Evolutionary conservation across 306 rosid genomes (phyloP), one percentile per base, ranked within the genome.

Genomic region (Cyclanthera cordifolia): DNA sequence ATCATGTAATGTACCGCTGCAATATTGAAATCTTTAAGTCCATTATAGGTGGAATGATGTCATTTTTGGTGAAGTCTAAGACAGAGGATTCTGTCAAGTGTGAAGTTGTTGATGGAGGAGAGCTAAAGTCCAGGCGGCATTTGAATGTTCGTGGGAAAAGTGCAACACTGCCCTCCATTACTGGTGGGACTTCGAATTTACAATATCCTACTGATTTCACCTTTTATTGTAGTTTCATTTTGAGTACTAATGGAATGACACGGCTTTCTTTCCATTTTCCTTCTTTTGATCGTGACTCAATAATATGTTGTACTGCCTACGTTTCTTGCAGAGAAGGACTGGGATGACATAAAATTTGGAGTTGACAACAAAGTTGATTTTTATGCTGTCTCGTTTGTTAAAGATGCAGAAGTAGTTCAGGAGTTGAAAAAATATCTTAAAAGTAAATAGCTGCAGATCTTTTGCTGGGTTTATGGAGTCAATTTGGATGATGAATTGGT

Each of bases 291-390:
- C 8, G 54, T 46, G 54, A 66, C 55, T 16, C n/a, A 21, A 24
- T 8, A 47, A n/a, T 66, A 8, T 47, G 43, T 66, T 37, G 21
- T 24, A 5, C 54, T 24, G 39, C 19, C 25, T 58, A 16, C 37
- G 59, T 54, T 73, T 87, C 8, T 52, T 86, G 80, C 99, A 88
- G 99, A 93, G 76, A 93, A 93, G 93, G 99, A 93, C 76, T 93
- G 99, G 99, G 99, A 93, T 66, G 99, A 93, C 76, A 93, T 93
- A 75, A 86, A 93, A 82, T 93, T 93, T 74, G 99, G 99, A 80
- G 97, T 90, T 49, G 99, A 93, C 71, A 93, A 93, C 83, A 48
- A 83, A 86, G 96, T 93, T 77, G 99, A 93, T 74, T 93, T 93
- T 76, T 93, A 93, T 81, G 99, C 99, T n/a, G 99, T 93, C 73